A percentile compares a stretch with the other conserved stretches of the same genome.
These are phyloP conservation scores for Yarrowia deformans DNA, from an alignment of 805 yeast genomes.

Conservation along the genomic window DNA sequence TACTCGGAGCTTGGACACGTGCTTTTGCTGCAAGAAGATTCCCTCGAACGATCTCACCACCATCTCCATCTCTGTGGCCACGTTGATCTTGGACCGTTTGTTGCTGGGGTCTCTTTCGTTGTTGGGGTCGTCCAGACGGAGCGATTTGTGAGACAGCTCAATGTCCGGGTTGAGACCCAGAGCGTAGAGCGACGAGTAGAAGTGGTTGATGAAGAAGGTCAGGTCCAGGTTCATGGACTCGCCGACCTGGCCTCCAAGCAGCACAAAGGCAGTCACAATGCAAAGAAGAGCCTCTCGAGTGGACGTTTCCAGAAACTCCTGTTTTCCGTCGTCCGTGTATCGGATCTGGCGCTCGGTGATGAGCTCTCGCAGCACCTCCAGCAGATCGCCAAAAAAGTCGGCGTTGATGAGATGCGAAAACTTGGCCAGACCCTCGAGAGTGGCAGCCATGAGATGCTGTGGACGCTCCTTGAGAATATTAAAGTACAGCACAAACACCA, in stretches of 20 bases:
- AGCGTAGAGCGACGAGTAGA: slow-evolving; percentile 72
- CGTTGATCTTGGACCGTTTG: slow-evolving; percentile 68
- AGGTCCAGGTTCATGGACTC: slow-evolving; percentile 81
- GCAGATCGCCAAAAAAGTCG: slow-evolving; percentile 89
- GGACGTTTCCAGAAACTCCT: slow-evolving; percentile 54
- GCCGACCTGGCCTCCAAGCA: slow-evolving; percentile 75
- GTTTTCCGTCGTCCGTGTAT: slow-evolving; percentile 56
- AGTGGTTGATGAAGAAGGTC: slow-evolving; percentile 75
- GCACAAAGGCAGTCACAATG: slow-evolving; percentile 87
- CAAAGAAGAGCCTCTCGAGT: slow-evolving; percentile 78
- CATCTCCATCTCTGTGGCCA: slow-evolving; percentile 88
- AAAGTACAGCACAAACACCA: slow-evolving; percentile 74
- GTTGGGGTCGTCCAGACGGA: slow-evolving; percentile 81
- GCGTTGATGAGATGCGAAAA: slow-evolving; percentile 93
- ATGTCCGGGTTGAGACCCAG: slow-evolving; percentile 80
- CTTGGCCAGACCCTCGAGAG: slow-evolving; percentile 87
- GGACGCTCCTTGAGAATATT: slow-evolving; percentile 73
- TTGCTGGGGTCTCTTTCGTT: slow-evolving; percentile 44
- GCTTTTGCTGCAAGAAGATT: slow-evolving; percentile 57
- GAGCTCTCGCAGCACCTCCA: slow-evolving; percentile 86
- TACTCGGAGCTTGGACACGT: slow-evolving; percentile 52
- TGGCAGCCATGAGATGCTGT: slow-evolving; percentile 77
- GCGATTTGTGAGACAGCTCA: slow-evolving; percentile 81
- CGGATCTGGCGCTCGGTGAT: slow-evolving; percentile 58
- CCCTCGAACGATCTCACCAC: slow-evolving; percentile 77